phyloP scores from a whole-genome alignment of 345 rosid genomes.

The Dimocarpus longan region DNA sequence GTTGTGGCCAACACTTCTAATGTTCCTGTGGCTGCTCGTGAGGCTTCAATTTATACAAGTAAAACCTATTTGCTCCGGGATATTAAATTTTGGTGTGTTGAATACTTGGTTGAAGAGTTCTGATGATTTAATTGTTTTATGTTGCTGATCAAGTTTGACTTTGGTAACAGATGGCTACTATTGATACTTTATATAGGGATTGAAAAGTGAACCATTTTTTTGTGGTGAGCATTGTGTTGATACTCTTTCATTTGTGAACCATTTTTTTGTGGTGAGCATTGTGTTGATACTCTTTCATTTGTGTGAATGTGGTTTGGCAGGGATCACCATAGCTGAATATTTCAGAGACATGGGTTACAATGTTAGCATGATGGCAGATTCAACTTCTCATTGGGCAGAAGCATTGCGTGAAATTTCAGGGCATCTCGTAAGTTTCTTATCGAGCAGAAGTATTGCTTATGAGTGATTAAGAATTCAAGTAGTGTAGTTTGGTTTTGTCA shows the following conservation, averaged over 20 bases:
- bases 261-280: not conserved
- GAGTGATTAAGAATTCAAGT: too few species aligned
- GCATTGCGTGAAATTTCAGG: too few species aligned
- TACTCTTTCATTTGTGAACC: too few species aligned
- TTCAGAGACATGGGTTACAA: too few species aligned
- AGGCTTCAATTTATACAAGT: constrained; percentile 99
- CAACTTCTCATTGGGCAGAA: too few species aligned
- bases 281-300: constrained; percentile 6
- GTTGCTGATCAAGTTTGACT: not conserved
- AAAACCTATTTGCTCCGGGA: not conserved
- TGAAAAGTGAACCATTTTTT: not conserved
- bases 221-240: not conserved
- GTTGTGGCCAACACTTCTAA: constrained; percentile 99
- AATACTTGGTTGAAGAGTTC: not conserved
- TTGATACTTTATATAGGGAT: not conserved
- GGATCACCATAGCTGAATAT: too few species aligned
- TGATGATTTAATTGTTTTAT: not conserved
- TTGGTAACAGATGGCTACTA: not conserved
- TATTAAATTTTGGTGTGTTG: not conserved
- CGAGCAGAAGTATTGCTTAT: too few species aligned
- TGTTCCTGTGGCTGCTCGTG: constrained; percentile 99
- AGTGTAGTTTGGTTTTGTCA: too few species aligned
- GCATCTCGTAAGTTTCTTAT: too few species aligned
- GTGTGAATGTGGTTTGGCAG: too few species aligned
- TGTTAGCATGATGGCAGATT: too few species aligned